These are phyloP conservation scores for Oenanthe javanica DNA, from an alignment of 140 eudicot species.

Conservation along the genomic window DNA sequence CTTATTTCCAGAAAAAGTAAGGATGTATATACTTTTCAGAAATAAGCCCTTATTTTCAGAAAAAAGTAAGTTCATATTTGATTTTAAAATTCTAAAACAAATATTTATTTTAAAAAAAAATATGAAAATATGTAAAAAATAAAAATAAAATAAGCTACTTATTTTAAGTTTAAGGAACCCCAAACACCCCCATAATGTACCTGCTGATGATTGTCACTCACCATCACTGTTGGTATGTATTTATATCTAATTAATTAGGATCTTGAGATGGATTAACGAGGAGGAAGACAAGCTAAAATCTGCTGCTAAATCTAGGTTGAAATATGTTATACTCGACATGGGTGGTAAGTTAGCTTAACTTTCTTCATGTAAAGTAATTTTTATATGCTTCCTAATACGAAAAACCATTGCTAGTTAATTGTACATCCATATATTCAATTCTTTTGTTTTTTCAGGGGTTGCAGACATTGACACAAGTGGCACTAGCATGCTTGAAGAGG, in stretches of 20 bases:
- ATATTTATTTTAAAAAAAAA: no score
- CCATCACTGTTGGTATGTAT: neutral
- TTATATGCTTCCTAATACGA: neutral
- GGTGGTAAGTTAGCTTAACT: slow-evolving; percentile 40
- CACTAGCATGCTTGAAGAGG: slow-evolving; percentile 81
- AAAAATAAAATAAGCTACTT: no score
- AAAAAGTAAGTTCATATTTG: no score
- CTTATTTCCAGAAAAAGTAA: no score
- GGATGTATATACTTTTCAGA: no score
- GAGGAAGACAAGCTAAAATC: slow-evolving; percentile 71
- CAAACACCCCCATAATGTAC: no score
- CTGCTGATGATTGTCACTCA: no score
- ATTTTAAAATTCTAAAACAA: no score
- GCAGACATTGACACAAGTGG: slow-evolving; percentile 95
- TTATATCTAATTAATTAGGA: slow-evolving; percentile 24
- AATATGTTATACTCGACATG: slow-evolving; percentile 69
- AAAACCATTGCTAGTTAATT: neutral
- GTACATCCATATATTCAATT: neutral
- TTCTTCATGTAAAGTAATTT: no score
- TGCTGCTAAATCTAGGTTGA: slow-evolving; percentile 42
- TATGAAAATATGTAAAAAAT: no score
- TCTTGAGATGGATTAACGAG: slow-evolving; percentile 86
- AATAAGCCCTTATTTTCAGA: no score
- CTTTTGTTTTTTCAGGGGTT: slow-evolving; percentile 38
- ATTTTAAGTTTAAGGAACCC: no score